These are phyloP conservation scores for Sporothrix globosa DNA, from an alignment of 2,329 filamentous ascomycete genomes.

Conservation along the genomic window DNA sequence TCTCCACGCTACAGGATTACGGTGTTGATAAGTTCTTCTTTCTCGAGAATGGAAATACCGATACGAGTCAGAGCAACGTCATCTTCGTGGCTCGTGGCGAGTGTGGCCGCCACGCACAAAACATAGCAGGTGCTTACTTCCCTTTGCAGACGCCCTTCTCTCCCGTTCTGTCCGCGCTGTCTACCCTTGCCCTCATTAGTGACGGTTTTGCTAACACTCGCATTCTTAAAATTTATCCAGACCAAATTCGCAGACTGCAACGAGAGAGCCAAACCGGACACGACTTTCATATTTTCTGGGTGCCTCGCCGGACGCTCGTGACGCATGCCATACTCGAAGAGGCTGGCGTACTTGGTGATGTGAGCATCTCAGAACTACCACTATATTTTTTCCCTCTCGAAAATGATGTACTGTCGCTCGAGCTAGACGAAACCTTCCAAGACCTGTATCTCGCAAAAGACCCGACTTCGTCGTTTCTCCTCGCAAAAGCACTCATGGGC, in stretches of 20 bases:
- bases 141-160: background rate
- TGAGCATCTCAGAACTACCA: slow-evolving; percentile 83
- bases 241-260: slow-evolving; percentile 87
- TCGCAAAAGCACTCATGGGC: slow-evolving; percentile 90
- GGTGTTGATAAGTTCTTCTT: slow-evolving; percentile 98
- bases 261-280: slow-evolving; percentile 87
- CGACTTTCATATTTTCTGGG: slow-evolving; percentile 97
- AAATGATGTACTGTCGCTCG: slow-evolving; percentile 85
- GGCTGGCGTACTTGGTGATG: slow-evolving; percentile 88
- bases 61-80: slow-evolving; percentile 91
- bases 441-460: slow-evolving; percentile 91
- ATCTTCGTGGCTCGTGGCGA: slow-evolving; percentile 92
- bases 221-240: slow-evolving; percentile 51
- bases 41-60: slow-evolving; percentile 91
- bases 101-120: slow-evolving; percentile 78
- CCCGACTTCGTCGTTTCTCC: slow-evolving; percentile 83
- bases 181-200: background rate
- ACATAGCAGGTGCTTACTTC: slow-evolving; percentile 73
- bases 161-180: background rate
- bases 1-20: slow-evolving; percentile 93
- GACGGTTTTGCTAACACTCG: slow-evolving; percentile 1
- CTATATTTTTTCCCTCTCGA: slow-evolving; percentile 91
- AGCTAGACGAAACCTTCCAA: slow-evolving; percentile 82
- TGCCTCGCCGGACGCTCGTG: slow-evolving; percentile 86
- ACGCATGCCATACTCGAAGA: slow-evolving; percentile 92